Percentiles rank a stretch among this genome's conserved stretches.
Evolutionary conservation across 768 basidiomycete genomes (phyloP).

Genomic region (Brasilioporus rufonigricans): DNA sequence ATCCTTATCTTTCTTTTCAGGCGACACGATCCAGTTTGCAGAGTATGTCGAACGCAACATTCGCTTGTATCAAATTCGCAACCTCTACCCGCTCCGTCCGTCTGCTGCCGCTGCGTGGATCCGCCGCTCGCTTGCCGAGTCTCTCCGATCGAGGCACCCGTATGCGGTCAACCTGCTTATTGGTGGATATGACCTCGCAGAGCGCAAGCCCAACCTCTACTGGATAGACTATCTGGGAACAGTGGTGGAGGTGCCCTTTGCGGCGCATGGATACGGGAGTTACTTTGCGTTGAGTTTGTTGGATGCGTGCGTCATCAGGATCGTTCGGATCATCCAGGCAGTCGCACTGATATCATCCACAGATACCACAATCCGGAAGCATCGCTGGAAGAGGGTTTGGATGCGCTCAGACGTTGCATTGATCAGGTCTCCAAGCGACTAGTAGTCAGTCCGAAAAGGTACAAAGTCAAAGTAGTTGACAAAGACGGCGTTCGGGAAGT

Average conservation of each 20-base stretch:
- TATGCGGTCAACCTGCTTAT: constrained; percentile 92
- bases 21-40: constrained; percentile 95
- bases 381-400: constrained; percentile 81
- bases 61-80: constrained; percentile 92
- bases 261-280: constrained; percentile 91
- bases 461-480: constrained; percentile 90
- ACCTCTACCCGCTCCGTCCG: constrained; percentile 86
- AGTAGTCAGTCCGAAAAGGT: constrained; percentile 74
- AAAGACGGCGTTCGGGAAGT: constrained; percentile 85
- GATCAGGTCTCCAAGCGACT: constrained; percentile 83
- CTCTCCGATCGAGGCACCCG: constrained; percentile 81
- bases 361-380: constrained; percentile 93
- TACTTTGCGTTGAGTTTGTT: constrained; percentile 92
- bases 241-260: constrained; percentile 83
- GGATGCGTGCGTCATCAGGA: constrained; percentile 59
- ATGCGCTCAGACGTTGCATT: constrained; percentile 80
- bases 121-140: constrained; percentile 84
- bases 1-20: constrained; percentile 37
- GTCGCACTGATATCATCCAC: neutral
- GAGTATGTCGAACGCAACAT: constrained; percentile 97
- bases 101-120: constrained; percentile 94
- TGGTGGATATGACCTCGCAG: constrained; percentile 86
- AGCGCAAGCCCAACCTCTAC: constrained; percentile 73
- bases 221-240: constrained; percentile 98
- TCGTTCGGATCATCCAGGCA: neutral